Base-by-base conservation (phyloP, 306 rosid species). In the Sphenostylis stenocarpa region DNA sequence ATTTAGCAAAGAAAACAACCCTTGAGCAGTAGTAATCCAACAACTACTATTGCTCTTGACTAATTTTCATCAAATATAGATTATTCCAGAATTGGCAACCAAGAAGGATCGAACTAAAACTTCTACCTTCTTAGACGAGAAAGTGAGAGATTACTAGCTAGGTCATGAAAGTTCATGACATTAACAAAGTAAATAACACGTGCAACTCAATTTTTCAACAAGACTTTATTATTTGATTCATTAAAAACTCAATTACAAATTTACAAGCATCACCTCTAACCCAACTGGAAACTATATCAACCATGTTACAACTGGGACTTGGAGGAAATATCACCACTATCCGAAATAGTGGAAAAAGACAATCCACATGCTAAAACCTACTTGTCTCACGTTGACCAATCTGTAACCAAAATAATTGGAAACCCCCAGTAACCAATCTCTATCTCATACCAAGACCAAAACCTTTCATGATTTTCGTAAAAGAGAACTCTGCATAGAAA, bases 41-140 rank as follows among this genome's bases (percentile, higher is more conserved):
- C 65, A 67, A 74, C 57, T 38, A 19, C 19, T 20, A 55, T 26
- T 45, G n/a, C 16, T 78, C 68, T 52, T 23, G 21, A 67, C 57
- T 36, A 41, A 74, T 51, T 57, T 74, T 73, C 21, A 78, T 67
- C 77, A 73, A 83, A 72, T 15, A 6, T 49, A 65, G 24, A 67
- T 29, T 65, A 51, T 55, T 72, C 69, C 28, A 49, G 16, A 62
- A 41, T 33, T 6, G 7, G 24, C 78, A 77, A 55, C 69, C 70
- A 33, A 6, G 45, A 31, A 64, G 78, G 23, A 44, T 33, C 55
- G 73, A 73, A 73, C 39, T 34, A 6, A 72, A 72, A 38, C 41
- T 38, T 38, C 43, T 34, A 34, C 38, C 11, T 38, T 38, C 65
- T 48, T n/a, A 49, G 64, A 47, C 38, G 33, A 67, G 28, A 57